Conservation (phyloP, 768 basidiomycete species). For the Serpula lacrymans region DNA sequence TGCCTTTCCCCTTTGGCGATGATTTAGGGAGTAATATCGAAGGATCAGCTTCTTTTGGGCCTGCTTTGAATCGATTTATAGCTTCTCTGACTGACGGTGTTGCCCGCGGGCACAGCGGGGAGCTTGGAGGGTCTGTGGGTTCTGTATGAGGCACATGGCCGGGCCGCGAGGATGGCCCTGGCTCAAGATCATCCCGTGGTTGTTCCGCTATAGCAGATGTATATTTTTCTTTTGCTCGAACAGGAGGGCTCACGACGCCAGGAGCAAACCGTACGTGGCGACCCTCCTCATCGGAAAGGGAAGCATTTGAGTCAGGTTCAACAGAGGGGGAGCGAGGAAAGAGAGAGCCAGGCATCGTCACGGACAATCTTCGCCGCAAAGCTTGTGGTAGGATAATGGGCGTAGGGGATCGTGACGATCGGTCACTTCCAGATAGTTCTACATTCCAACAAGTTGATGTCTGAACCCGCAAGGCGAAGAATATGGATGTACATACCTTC, state of each 20-base stretch:
- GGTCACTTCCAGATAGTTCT: constrained; percentile 20
- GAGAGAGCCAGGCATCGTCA: constrained; percentile 78
- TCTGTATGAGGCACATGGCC: no score
- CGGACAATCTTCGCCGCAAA: constrained; percentile 39
- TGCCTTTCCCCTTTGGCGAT: constrained; percentile 16
- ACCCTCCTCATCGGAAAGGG: constrained; percentile 13
- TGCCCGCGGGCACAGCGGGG: constrained; percentile 30
- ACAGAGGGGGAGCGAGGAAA: constrained; percentile 73
- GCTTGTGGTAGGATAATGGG: constrained; percentile 22
- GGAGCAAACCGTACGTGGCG: constrained; percentile 41
- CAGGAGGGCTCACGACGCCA: no score
- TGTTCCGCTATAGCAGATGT: no score
- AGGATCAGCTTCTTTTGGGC: constrained; percentile 43
- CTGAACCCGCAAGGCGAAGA: not conserved
- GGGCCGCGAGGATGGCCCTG: constrained; percentile 23
- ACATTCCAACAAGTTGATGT: constrained; percentile 6
- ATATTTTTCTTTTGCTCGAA: no score
- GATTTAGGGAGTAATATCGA: constrained; percentile 51
- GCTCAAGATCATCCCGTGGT: constrained; percentile 8
- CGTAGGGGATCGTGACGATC: constrained; percentile 18
- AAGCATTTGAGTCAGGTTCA: constrained; percentile 36
- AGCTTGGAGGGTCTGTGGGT: constrained; percentile 8
- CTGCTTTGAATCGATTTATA: constrained; percentile 42
- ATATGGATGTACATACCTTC: constrained; percentile 20
- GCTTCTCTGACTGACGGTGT: constrained; percentile 47